Evolutionary conservation across 371 early-diverging fungal species (phyloP), one percentile per base, ranked within the genome.

Genomic region (Sporodiniella umbellata): DNA sequence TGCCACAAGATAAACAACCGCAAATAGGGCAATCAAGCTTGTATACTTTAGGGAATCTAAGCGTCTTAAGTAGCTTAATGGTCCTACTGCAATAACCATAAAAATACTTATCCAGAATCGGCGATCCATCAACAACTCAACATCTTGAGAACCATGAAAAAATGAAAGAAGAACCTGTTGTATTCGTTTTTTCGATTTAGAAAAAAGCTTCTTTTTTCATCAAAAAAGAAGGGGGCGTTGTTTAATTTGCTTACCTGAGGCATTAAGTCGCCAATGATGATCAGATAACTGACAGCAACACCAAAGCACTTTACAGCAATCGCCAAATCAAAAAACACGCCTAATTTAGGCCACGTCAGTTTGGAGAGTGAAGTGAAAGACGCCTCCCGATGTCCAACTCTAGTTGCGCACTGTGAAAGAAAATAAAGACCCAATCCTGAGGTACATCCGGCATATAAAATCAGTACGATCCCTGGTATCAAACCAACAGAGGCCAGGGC

Each of bases 241-340:
- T 18, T 46, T 3, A 15, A 19, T 21, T 12, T 26, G 15, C 15
- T 23, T 53, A 93, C 88, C 58, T 85, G 81, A 0, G 93, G 92
- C 85, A 97, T 89, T 48, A 99, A 68, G 42, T 97, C 95, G 45
- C 97, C 95, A 54, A 94, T 83, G 54, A 99, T 96, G 44, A 99
- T 92, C 37, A 99, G 72, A 68, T 99, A 99, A n/a, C 97, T 95
- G 26, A 95, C 79, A n/a, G 94, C 87, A 2, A 99, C 99, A 22
- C 99, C 99, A 79, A 99, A 99, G 66, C 99, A 99, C 68, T 99
- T 99, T 62, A 99, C 75, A 26, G 99, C 99, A 58, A 99, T 97
- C 28, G 99, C 98, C 26, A 89, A 48, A 63, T 99, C 99, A 60
- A 99, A 96, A 33, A 87, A 81, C 15, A 95, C 71, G 5, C 92